Percentiles rank a stretch among this genome's conserved stretches.
phyloP scores from a whole-genome alignment of 768 basidiomycete species.

The Glaciozyma martinii region DNA sequence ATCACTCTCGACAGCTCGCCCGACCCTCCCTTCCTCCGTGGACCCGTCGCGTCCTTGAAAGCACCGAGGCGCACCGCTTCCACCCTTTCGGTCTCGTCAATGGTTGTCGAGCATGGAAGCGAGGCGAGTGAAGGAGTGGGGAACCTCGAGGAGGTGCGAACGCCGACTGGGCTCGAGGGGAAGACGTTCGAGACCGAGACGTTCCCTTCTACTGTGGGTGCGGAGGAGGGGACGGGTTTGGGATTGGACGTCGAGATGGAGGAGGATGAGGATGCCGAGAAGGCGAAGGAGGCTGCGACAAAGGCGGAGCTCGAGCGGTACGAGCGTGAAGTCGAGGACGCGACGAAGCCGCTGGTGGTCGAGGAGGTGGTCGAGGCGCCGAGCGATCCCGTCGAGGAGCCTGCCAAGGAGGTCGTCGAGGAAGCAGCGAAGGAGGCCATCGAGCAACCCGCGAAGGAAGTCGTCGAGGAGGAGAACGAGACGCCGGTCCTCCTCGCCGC shows the following conservation, averaged over 20 bases:
- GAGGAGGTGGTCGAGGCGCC: too few relatives aligned
- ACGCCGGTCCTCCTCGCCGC: background rate
- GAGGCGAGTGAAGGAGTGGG: background rate
- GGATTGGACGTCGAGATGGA: slow-evolving; percentile 1
- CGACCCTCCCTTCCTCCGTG: background rate
- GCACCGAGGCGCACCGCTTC: slow-evolving; percentile 6
- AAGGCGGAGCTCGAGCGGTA: background rate
- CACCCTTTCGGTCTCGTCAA: slow-evolving; percentile 15
- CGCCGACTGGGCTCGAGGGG: background rate
- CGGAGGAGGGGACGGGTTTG: background rate
- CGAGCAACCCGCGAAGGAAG: too few relatives aligned
- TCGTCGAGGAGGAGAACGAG: background rate
- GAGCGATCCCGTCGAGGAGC: too few relatives aligned
- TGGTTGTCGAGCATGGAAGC: slow-evolving; percentile 14
- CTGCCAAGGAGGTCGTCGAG: too few relatives aligned
- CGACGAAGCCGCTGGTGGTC: too few relatives aligned
- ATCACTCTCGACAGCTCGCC: background rate
- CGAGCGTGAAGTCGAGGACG: background rate
- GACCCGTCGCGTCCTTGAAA: slow-evolving; percentile 1
- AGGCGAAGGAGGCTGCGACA: background rate
- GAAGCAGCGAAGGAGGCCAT: too few relatives aligned
- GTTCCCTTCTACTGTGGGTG: background rate
- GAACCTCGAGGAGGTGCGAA: background rate
- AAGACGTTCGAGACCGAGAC: slow-evolving; percentile 1
- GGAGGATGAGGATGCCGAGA: background rate